Evolutionary conservation across 2,329 filamentous ascomycete species (phyloP).

Genomic region (Nemania serpens): DNA sequence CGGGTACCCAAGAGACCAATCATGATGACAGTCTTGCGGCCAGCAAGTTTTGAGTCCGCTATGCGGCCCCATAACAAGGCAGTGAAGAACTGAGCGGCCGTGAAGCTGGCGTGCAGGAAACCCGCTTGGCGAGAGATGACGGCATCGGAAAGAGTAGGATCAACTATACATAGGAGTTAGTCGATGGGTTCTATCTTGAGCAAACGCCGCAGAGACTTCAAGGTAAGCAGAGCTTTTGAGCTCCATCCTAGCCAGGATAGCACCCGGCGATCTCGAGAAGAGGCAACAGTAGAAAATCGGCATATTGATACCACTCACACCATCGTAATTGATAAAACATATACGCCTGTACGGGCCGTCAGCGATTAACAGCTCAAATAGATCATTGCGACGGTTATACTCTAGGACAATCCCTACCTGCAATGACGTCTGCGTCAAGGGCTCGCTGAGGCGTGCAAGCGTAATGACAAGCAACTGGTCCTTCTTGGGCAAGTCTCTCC

Average conservation of each 20-base stretch:
- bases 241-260: background rate
- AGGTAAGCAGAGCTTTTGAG: background rate
- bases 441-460: constrained; percentile 79
- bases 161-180: constrained; percentile 45
- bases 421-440: constrained; percentile 77
- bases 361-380: background rate
- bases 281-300: background rate
- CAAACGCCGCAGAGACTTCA: background rate
- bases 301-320: constrained; percentile 42
- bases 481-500: constrained; percentile 67
- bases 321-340: constrained; percentile 89
- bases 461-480: constrained; percentile 78
- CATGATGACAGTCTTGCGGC: constrained; percentile 77
- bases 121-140: constrained; percentile 79
- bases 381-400: background rate
- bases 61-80: constrained; percentile 82
- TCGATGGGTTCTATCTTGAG: background rate
- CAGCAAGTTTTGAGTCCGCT: constrained; percentile 65
- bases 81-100: constrained; percentile 79
- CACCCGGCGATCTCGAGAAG: background rate
- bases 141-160: constrained; percentile 57
- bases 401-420: constrained; percentile 43
- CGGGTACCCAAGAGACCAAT: constrained; percentile 73
- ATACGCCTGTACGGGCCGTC: constrained; percentile 60
- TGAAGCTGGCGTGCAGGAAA: constrained; percentile 78